These are phyloP conservation scores for Sporormia fimetaria DNA, from an alignment of 495 filamentous ascomycete species.

Conservation along the genomic window DNA sequence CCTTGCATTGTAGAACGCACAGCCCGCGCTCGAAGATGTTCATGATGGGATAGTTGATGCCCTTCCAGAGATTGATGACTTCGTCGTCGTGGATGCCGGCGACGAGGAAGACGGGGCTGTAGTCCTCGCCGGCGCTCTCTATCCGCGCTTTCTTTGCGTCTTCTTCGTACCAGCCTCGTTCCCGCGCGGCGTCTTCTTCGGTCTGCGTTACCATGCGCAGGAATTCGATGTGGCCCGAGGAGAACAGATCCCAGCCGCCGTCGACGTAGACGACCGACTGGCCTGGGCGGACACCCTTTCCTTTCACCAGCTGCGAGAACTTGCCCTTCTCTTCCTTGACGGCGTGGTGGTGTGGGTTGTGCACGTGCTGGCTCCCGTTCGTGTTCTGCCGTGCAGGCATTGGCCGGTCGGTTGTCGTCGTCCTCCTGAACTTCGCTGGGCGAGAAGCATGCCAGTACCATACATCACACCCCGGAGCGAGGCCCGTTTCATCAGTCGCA, in stretches of 20 bases:
- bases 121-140: conserved; percentile 52
- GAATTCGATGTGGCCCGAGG: conserved; percentile 92
- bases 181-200: conserved; percentile 54
- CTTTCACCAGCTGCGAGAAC: conserved; percentile 55
- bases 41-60: conserved; percentile 98
- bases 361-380: background rate
- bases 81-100: conserved; percentile 88
- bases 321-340: conserved; percentile 26
- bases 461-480: conserved; percentile 60
- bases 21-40: conserved; percentile 94
- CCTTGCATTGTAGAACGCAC: conserved; percentile 87
- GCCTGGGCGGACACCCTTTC: conserved; percentile 53
- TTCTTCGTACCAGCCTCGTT: conserved; percentile 62
- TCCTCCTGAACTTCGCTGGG: conserved; percentile 39
- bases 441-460: conserved; percentile 60
- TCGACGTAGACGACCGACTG: conserved; percentile 91
- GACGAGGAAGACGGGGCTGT: conserved; percentile 71
- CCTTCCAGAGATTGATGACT: conserved; percentile 91
- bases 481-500: conserved; percentile 70
- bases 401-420: conserved; percentile 8
- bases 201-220: conserved; percentile 57
- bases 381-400: background rate
- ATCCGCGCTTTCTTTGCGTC: conserved; percentile 49
- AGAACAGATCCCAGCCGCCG: conserved; percentile 95
- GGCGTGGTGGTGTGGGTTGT: conserved; percentile 12